Base-by-base conservation (phyloP, 805 yeast species). In the Metschnikowia cubensis region DNA sequence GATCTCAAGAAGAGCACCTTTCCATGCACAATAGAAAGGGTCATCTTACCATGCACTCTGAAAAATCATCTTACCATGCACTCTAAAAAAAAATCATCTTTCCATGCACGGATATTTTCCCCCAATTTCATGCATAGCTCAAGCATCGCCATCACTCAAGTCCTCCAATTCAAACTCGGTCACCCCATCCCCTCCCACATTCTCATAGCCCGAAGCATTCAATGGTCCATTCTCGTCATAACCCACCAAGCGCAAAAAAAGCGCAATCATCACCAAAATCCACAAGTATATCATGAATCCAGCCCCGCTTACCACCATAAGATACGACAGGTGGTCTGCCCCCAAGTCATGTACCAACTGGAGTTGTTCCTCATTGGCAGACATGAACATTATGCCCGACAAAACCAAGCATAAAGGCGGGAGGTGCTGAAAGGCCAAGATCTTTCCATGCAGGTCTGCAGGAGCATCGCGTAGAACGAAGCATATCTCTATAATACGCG, bases 311-410 rank as follows among this genome's bases (percentile, higher is more conserved):
- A 86, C 74, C 4, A 85, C 79, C 68, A 92, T 71, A 35, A 87
- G 79, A 66, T 92, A 92, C 0, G 96, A 82, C 44, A 92, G 82
- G 59, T 87, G 94, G 67, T 88, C 96, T 3, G 96, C 85, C 1
- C 89, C 88, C 57, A 87, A 74, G 56, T 82, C 83, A 47, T 82
- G 69, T 1, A 91, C 89, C 51, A 89, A 70, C 8, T 68, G 67
- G 59, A 92, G 72, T 63, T 91, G 96, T 65, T 92, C 96, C 64
- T 91, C 97, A 54, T 79, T 91, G 20, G 98, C 98, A 25, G 88
- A 82, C 97, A 91, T 91, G 65, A 92, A 92, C 54, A 88, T 62
- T 6, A 86, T 66, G 1, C 98, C 98, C 1, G 92, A 72, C 55
- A 87, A 80, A 2, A 89, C 79, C 46, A 92, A 73, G 48, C 89